Evolutionary conservation across 176 grass and related monocot species (phyloP), one percentile per base, ranked within the genome.

Genomic region (Musa troglodytarum): DNA sequence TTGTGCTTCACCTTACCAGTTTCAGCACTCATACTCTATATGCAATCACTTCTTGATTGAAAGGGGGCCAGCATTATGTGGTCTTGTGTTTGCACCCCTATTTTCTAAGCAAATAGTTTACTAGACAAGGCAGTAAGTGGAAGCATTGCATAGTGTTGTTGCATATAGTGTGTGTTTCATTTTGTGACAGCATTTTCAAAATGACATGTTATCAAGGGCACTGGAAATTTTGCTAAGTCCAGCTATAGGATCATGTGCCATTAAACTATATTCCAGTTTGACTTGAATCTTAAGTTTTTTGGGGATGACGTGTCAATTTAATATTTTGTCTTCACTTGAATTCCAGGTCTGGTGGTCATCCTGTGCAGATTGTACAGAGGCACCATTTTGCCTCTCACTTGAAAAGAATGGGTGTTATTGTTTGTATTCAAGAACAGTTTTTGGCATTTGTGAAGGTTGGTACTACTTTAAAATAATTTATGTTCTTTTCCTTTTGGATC

Each of bases 331-430:
- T 13, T 63, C 17, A 14, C 58, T 64, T 76, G 9, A 11, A 50
- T 92, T 78, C 17, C 86, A 99, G 95, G 85, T 85, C 95, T 80
- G 95, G 88, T 76, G 70, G 85, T 64, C 86, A 89, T 82, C 88
- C 95, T 79, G 95, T 99, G 80, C 91, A 88, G 66, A 99, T 99
- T 79, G 80, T 93, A 77, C 88, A 99, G 51, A 91, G 95, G 72
- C 89, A 87, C 69, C 95, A 99, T 89, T 99, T 99, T 89, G 95
- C 95, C 83, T 99, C 95, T 74, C 90, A 99, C 81, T 84, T 99
- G 74, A 99, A 99, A 84, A 94, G 95, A 86, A 99, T 99, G 95
- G 90, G 84, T 84, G 95, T 99, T 81, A 78, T 94, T 20, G 90
- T 89, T 61, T 88, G 91, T 73, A 86, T 86, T 65, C 88, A 99